Evolutionary conservation across 73 alveolate genomes (phyloP), one percentile per base, ranked within the genome.

Genomic region (Paramecium pentaurelia): DNA sequence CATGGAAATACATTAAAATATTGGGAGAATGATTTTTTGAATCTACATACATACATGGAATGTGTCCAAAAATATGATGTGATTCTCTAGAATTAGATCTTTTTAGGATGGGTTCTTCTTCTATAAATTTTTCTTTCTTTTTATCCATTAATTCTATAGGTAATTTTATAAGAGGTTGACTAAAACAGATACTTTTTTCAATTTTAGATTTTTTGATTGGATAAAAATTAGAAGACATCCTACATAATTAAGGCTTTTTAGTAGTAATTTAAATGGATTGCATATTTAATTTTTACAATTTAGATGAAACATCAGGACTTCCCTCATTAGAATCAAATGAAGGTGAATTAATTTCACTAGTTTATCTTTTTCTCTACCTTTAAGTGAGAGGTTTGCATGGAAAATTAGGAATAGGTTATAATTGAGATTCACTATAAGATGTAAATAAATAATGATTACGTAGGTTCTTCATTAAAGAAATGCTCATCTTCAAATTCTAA

Each of bases 1-100:
- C 97, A 86, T 96, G 99, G 93, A 95, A 97, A 90, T 96, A 96
- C 6, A 98, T 37, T 60, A 97, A 71, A 10, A 96, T 89, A 58
- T 97, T 96, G 18, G 94, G 92, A 10, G 97, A 90, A 18, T 97
- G 98, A 80, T 80, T 58, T 20, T 77, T 37, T 37, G 93, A 90
- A 86, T 95, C 93, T 12, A 96, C 86, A 47, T 88, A 95, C 75
- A 92, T 87, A 71, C 97, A 95, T n/a, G 98, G 97, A 36, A 92
- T 94, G 42, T 77, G 89, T 40, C 89, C 89, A 20, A 77, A 20
- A 14, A 60, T 30, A 3, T 22, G 27, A 60, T 60, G 40, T 3
- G 36, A 40, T 38, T 40, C n/a, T 22, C 27, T 32, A 14, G 77
- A 49, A 9, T 22, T 71, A 10, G 58, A n/a, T 27, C 32, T 34